phyloP scores from a whole-genome alignment of 2,329 filamentous ascomycete genomes.

The Didymella exigua region DNA sequence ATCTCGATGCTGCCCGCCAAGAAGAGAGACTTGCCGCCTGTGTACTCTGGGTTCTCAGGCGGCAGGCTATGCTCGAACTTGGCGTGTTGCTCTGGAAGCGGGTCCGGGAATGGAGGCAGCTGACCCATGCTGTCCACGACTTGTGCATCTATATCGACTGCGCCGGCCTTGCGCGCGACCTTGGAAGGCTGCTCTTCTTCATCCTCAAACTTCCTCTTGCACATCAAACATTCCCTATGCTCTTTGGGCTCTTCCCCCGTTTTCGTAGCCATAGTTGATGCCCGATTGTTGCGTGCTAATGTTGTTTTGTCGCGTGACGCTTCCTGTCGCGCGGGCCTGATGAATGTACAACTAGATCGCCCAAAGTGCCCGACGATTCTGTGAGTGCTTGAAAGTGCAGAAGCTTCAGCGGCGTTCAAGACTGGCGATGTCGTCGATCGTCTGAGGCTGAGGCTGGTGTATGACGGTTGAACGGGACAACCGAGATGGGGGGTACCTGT shows the following conservation, averaged over 20 bases:
- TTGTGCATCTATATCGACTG: constrained; percentile 26
- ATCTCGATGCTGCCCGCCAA: constrained; percentile 63
- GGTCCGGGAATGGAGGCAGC: constrained; percentile 15
- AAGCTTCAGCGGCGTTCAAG: too few species aligned
- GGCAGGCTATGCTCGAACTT: constrained; percentile 25
- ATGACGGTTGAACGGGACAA: too few species aligned
- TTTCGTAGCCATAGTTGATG: not conserved
- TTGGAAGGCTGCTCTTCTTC: constrained; percentile 7
- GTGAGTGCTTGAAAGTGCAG: too few species aligned
- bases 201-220: constrained; percentile 7
- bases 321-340: not conserved
- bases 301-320: not conserved
- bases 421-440: too few species aligned
- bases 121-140: constrained; percentile 28
- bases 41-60: constrained; percentile 21
- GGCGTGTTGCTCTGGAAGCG: constrained; percentile 8
- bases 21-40: constrained; percentile 55
- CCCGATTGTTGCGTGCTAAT: not conserved
- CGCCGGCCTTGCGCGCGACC: not conserved
- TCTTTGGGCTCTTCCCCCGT: not conserved
- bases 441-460: too few species aligned
- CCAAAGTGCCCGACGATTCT: too few species aligned
- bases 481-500: too few species aligned
- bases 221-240: constrained; percentile 4
- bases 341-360: not conserved